These are phyloP conservation scores for Petunia secreta DNA, from an alignment of 257 asterid species.

Conservation along the genomic window DNA sequence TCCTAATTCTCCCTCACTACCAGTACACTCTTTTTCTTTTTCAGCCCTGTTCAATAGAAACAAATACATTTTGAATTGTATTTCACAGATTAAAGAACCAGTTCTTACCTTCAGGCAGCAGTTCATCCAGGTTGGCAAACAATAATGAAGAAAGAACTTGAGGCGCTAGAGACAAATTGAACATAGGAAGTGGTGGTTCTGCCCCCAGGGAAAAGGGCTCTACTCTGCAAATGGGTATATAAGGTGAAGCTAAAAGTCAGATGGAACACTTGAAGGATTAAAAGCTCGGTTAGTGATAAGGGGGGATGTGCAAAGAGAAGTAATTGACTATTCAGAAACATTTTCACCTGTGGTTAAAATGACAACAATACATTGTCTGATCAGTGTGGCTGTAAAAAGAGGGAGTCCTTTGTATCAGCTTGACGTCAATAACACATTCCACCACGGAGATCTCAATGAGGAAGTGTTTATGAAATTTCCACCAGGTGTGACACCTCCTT, in stretches of 20 bases:
- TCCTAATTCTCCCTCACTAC: no score
- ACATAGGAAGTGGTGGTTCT: not conserved
- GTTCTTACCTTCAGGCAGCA: not conserved
- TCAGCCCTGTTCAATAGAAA: not conserved
- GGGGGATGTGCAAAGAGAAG: not conserved
- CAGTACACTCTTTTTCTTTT: not conserved
- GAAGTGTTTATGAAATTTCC: no score
- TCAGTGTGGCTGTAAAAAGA: not conserved
- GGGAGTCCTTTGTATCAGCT: not conserved
- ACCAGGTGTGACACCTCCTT: no score
- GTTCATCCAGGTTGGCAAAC: not conserved
- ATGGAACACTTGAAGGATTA: no score
- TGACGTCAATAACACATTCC: no score
- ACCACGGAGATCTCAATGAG: no score
- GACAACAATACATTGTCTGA: not conserved
- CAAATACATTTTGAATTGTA: not conserved
- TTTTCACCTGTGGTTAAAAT: not conserved
- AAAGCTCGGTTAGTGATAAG: not conserved
- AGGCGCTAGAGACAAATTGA: not conserved
- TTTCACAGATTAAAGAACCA: not conserved
- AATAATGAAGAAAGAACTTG: not conserved
- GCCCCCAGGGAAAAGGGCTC: no score
- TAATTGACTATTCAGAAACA: not conserved
- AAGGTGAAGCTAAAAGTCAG: no score
- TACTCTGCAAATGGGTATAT: no score